phyloP scores from a whole-genome alignment of 768 basidiomycete species.

The Russula sp. region DNA sequence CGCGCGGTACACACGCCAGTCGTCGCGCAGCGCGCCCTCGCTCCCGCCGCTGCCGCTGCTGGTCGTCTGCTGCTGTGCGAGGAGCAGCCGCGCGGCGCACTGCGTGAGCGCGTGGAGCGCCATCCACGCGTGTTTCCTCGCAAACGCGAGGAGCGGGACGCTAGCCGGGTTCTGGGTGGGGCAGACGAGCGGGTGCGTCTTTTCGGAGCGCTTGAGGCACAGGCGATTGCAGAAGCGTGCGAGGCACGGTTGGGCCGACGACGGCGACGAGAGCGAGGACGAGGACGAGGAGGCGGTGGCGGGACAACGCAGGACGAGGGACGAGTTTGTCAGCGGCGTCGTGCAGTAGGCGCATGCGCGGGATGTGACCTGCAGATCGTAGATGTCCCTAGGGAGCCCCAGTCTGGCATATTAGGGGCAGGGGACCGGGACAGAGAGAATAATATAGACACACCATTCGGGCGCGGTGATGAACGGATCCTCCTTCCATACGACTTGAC shows the following conservation, averaged over 20 bases:
- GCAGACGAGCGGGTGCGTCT: conserved; percentile 68
- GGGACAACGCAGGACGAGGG: conserved; percentile 49
- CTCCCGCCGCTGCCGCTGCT: neutral
- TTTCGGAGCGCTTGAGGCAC: conserved; percentile 60
- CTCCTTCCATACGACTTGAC: conserved; percentile 80
- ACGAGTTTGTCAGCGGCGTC: conserved; percentile 45
- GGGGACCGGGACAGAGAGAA: too few species aligned
- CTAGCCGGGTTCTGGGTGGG: conserved; percentile 67
- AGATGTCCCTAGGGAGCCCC: conserved; percentile 56
- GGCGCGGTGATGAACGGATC: conserved; percentile 77
- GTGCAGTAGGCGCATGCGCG: conserved; percentile 71
- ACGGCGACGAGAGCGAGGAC: conserved; percentile 14
- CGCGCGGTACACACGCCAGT: conserved; percentile 51
- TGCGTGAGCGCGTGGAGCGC: conserved; percentile 68
- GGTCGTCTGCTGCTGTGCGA: conserved; percentile 45
- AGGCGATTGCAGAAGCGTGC: conserved; percentile 76
- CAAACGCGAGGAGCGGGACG: conserved; percentile 52
- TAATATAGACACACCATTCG: conserved; percentile 52
- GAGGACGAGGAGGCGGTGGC: conserved; percentile 34
- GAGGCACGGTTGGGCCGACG: conserved; percentile 36
- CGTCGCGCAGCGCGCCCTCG: conserved; percentile 37
- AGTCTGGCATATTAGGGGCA: neutral
- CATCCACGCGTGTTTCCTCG: conserved; percentile 61
- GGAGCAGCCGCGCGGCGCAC: conserved; percentile 56
- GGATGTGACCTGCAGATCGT: conserved; percentile 55